Percentiles rank a stretch among this genome's conserved stretches.
phyloP scores from a whole-genome alignment of 164 flowering plant species.

The Piper longum region DNA sequence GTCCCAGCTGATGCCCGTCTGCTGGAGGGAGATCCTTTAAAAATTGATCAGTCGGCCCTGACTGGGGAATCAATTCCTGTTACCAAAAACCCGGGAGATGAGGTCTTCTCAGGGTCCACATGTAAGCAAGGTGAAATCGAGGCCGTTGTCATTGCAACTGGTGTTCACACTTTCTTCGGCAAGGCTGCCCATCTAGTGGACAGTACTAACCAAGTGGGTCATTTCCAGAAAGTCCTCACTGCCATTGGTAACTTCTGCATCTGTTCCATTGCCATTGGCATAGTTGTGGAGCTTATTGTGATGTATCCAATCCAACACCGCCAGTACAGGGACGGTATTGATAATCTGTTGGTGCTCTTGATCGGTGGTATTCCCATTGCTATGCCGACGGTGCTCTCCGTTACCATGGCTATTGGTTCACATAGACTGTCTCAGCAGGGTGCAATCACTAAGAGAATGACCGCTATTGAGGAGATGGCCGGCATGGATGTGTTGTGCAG shows the following conservation, averaged over 20 bases:
- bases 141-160: slow-evolving; percentile 73
- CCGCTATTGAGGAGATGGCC: slow-evolving; percentile 87
- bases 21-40: slow-evolving; percentile 74
- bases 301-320: slow-evolving; percentile 70
- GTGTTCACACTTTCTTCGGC: slow-evolving; percentile 76
- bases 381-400: slow-evolving; percentile 77
- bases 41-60: slow-evolving; percentile 68
- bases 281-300: slow-evolving; percentile 45
- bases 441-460: slow-evolving; percentile 80
- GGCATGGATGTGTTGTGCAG: slow-evolving; percentile 60
- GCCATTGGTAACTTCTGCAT: slow-evolving; percentile 79
- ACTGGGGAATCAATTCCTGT: slow-evolving; percentile 79
- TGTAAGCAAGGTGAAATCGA: slow-evolving; percentile 80
- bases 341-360: slow-evolving; percentile 63
- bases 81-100: slow-evolving; percentile 63
- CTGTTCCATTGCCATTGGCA: slow-evolving; percentile 60
- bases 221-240: slow-evolving; percentile 67
- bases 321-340: slow-evolving; percentile 59
- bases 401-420: slow-evolving; percentile 82
- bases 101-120: slow-evolving; percentile 70
- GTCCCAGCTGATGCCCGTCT: slow-evolving; percentile 83
- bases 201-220: slow-evolving; percentile 74
- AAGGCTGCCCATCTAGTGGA: slow-evolving; percentile 81
- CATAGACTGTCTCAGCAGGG: slow-evolving; percentile 77
- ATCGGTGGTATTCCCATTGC: slow-evolving; percentile 82